Evolutionary conservation across 257 asterid genomes (phyloP).

Genomic region (Nicotiana tomentosiformis): DNA sequence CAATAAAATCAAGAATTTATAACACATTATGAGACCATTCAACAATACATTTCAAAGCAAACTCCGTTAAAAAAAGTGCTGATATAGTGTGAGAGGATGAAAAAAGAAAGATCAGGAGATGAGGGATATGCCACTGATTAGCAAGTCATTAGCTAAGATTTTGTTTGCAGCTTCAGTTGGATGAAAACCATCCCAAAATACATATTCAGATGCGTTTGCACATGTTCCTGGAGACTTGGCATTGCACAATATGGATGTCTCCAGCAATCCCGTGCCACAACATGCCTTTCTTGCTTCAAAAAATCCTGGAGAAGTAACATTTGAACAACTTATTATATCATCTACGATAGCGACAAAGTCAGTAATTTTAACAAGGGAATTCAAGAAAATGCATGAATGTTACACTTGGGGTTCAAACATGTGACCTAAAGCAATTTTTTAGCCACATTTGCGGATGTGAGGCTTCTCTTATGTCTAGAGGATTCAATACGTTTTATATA

Average conservation of each 20-base stretch:
- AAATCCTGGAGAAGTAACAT: slow-evolving; percentile 42
- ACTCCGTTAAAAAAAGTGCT: too few species aligned
- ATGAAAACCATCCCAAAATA: slow-evolving; percentile 87
- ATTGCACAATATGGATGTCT: slow-evolving; percentile 75
- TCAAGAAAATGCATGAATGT: too few species aligned
- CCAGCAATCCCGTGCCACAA: slow-evolving; percentile 74
- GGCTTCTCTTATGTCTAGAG: too few species aligned
- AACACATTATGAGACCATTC: too few species aligned
- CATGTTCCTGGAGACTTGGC: slow-evolving; percentile 72
- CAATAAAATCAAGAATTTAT: too few species aligned
- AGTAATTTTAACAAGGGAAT: too few species aligned
- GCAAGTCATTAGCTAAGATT: slow-evolving; percentile 59
- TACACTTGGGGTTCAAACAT: too few species aligned
- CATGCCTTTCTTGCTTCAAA: slow-evolving; percentile 87
- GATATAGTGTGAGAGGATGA: neutral
- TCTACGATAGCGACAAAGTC: too few species aligned
- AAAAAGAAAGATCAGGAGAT: slow-evolving; percentile 21
- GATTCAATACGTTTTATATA: too few species aligned
- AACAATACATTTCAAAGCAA: too few species aligned
- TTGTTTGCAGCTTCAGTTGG: slow-evolving; percentile 82
- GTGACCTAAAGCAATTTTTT: too few species aligned
- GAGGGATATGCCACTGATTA: slow-evolving; percentile 64
- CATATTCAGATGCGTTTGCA: slow-evolving; percentile 66
- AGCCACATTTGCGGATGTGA: too few species aligned
- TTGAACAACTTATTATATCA: neutral